A percentile compares a stretch with the other conserved stretches of the same genome.
These are phyloP conservation scores for Penicillium verhagenii DNA, from an alignment of 495 filamentous ascomycete species.

Conservation along the genomic window DNA sequence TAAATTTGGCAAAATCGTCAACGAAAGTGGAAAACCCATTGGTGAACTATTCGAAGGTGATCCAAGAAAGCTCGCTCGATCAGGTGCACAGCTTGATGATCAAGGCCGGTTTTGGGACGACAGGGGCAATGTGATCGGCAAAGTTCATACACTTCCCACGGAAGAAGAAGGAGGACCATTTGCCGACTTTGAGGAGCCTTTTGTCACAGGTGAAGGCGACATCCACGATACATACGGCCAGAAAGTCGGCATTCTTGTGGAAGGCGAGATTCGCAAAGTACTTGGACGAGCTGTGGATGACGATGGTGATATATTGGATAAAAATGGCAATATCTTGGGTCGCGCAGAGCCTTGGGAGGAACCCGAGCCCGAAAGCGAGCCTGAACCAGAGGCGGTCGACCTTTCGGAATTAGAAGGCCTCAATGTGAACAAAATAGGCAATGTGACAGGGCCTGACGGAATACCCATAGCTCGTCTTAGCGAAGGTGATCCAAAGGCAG, in stretches of 20 bases:
- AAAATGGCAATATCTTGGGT: constrained; percentile 54
- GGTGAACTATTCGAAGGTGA: background rate
- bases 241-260: constrained; percentile 48
- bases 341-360: constrained; percentile 50
- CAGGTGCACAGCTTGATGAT: background rate
- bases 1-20: constrained; percentile 52
- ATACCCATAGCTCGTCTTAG: background rate
- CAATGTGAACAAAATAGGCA: background rate
- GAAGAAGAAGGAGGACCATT: constrained; percentile 49
- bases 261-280: constrained; percentile 54
- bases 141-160: background rate
- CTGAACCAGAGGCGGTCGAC: background rate
- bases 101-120: background rate
- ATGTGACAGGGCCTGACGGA: background rate
- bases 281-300: constrained; percentile 53
- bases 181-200: constrained; percentile 54
- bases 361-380: constrained; percentile 26
- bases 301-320: constrained; percentile 57
- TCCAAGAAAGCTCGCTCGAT: constrained; percentile 40
- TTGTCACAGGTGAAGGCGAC: constrained; percentile 48
- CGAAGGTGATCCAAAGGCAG: background rate
- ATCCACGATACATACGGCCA: constrained; percentile 54
- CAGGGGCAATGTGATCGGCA: background rate
- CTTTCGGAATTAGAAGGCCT: background rate
- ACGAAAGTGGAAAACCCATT: constrained; percentile 7